These are phyloP conservation scores for Penicillium coprophilum DNA, from an alignment of 495 filamentous ascomycete species.

Conservation along the genomic window DNA sequence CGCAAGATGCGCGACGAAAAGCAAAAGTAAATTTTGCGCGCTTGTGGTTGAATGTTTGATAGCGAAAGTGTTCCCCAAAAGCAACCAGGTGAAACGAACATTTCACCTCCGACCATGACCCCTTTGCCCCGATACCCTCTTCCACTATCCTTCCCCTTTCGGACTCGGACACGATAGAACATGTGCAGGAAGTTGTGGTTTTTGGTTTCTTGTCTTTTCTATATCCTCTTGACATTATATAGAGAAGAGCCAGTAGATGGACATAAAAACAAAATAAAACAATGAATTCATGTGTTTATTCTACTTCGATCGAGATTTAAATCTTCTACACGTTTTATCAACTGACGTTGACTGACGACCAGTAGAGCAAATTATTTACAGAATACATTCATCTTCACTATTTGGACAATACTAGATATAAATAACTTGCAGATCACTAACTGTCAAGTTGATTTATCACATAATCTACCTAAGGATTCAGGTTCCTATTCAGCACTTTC, in stretches of 20 bases:
- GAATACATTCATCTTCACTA: too few relatives aligned
- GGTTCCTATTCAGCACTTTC: too few relatives aligned
- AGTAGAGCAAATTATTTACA: too few relatives aligned
- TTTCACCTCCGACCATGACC: conserved; percentile 5
- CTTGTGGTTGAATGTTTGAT: conserved; percentile 7
- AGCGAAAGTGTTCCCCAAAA: conserved; percentile 11
- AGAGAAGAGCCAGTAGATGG: conserved; percentile 4
- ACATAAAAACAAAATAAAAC: conserved; percentile 10
- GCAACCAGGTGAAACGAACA: conserved; percentile 6
- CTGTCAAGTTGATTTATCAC: too few relatives aligned
- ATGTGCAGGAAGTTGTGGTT: conserved; percentile 6
- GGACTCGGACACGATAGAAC: background rate
- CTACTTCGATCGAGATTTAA: background rate
- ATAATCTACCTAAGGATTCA: too few relatives aligned
- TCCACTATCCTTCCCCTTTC: background rate
- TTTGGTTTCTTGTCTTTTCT: conserved; percentile 11
- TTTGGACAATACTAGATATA: too few relatives aligned
- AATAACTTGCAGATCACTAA: too few relatives aligned
- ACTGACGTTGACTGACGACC: too few relatives aligned
- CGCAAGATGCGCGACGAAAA: conserved; percentile 47
- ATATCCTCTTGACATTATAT: background rate
- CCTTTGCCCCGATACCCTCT: conserved; percentile 10
- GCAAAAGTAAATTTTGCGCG: conserved; percentile 19
- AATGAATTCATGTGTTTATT: background rate
- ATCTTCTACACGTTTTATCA: too few relatives aligned